Conservation (phyloP, 768 basidiomycete genomes). For the Mycena indigotica region DNA sequence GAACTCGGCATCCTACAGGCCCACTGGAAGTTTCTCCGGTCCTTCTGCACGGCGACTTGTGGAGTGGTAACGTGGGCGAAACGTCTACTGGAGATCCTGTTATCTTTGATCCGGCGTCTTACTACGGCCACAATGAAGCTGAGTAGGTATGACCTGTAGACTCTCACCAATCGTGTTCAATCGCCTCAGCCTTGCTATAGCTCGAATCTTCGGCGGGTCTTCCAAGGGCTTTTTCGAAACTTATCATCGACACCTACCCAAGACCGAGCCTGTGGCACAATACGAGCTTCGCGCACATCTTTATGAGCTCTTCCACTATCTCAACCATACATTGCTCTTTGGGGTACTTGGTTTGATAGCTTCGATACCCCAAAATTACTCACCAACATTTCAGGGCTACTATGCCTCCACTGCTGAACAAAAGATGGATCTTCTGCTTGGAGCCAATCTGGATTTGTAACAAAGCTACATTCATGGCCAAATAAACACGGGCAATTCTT, state of each 20-base stretch:
- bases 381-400: conserved; percentile 36
- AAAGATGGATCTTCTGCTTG: conserved; percentile 39
- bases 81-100: conserved; percentile 55
- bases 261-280: conserved; percentile 64
- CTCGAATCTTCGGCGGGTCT: conserved; percentile 80
- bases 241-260: conserved; percentile 66
- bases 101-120: conserved; percentile 79
- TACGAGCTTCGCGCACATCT: conserved; percentile 65
- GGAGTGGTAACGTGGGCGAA: conserved; percentile 79
- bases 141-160: conserved; percentile 52
- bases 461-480: conserved; percentile 6
- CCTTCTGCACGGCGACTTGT: conserved; percentile 78
- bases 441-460: not conserved
- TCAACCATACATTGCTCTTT: conserved; percentile 80
- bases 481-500: conserved; percentile 16
- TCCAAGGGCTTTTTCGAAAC: conserved; percentile 61
- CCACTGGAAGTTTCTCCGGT: conserved; percentile 63
- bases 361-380: conserved; percentile 24
- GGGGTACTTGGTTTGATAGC: conserved; percentile 47
- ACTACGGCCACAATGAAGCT: conserved; percentile 79
- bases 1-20: conserved; percentile 30
- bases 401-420: conserved; percentile 57
- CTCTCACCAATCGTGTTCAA: not conserved
- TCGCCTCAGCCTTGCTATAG: conserved; percentile 63
- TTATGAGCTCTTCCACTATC: conserved; percentile 81